Base-by-base conservation (phyloP, 2,329 filamentous ascomycete genomes). In the Aspergillus brunneoviolaceus region DNA sequence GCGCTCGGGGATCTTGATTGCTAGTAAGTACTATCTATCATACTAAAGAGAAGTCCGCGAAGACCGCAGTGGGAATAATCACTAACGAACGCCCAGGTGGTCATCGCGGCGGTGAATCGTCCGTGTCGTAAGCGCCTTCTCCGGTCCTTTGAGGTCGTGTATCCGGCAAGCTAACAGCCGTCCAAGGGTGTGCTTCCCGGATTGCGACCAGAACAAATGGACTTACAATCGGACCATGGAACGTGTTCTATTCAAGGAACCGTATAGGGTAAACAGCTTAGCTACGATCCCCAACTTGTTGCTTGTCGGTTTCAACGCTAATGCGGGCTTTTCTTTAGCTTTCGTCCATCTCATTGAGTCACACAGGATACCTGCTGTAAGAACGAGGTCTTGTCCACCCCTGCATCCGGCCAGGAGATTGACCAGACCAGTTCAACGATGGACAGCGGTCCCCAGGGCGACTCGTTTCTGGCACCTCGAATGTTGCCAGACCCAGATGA, bases 271-370 rank as follows among this genome's bases (percentile, higher is more conserved):
- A 67, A 51, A 66, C 59, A 9, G n/a, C n/a, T 50, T 4, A 55
- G 25, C 52, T 25, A 25, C 2, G 25, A 23, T n/a, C 3, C 7
- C 29, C 19, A 16, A 16, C 11, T 42, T 4, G 19, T n/a, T 52
- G 10, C 25, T 23, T 12, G 19, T 2, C 4, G 11, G 6, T 19
- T 29, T 14, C 35, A 6, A 14, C 12, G 11, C 53, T 61, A 57
- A 63, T 27, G 5, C 29, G 16, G 39, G 33, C 2, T 16, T 21
- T 23, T 19, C 9, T 48, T 23, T 58, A 77, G 75, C 55, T 77
- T 14, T 72, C 71, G 4, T 76, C 75, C 2, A 64, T 77, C 23
- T 75, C 74, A 4, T 58, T 77, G 23, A 75, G 74, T 35, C 70
- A 70, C 31, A 71, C 72, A 5, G 74, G 74, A 12, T 70, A 72